Evolutionary conservation across 495 filamentous ascomycete genomes (phyloP), one percentile per base, ranked within the genome.

Genomic region (Penicillium paxilli): DNA sequence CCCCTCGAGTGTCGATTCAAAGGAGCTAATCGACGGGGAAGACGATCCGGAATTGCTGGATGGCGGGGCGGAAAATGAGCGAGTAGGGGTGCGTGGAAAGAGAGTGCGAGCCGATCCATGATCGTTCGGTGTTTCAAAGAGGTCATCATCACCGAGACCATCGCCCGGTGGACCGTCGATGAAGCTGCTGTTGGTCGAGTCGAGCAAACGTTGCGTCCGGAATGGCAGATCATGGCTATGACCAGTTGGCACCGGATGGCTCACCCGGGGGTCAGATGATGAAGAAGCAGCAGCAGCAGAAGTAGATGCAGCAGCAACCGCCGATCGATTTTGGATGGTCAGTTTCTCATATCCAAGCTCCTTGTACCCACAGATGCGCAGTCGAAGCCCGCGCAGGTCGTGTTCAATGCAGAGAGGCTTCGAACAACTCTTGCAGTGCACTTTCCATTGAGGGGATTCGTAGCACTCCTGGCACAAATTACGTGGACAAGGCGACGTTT

Each of bases 321-420:
- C 12, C 16, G 57, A 46, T 51, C 59, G 64, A 21, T 62, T 68
- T 47, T 76, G 69, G 32, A 77, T 71, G 11, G 63, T 66, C 41
- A 72, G 57, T 56, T 80, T 79, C 55, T 86, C 83, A 24, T 76
- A 64, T n/a, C 73, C 66, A 41, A 86, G 74, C 42, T 83, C 80
- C 51, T 76, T 68, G 54, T 79, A 86, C 14, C 83, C 83, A 54
- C 83, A 86, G 17, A 83, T 82, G 21, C 83, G 70, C 48, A 83
- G 63, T n/a, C 80, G 79, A 11, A 86, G 68, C 25, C 75, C 82
- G 24, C 81, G 74, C n/a, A 86, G 74, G 60, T 86, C 83, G 58
- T 86, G 83, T 53, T 84, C 82, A 52, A 82, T 83, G 64, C 83
- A 86, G 23, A 86, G 62, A 11, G 80, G 75, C 55, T 78, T 79